Evolutionary conservation across 2,329 filamentous ascomycete genomes (phyloP).

Genomic region (Esteya vermicola): DNA sequence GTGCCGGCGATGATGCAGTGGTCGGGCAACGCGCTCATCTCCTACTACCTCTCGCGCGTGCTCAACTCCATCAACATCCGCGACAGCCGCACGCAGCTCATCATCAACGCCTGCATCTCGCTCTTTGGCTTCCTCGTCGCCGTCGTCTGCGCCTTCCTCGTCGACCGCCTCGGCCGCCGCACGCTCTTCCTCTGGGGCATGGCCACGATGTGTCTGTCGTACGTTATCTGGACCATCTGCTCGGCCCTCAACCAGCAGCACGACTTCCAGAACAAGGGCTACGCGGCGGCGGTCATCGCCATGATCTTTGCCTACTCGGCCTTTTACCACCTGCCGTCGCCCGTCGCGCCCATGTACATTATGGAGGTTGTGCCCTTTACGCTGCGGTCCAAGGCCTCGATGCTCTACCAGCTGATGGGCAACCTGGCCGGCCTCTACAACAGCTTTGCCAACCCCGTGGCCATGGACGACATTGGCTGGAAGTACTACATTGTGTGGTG

Average conservation of each 20-base stretch:
- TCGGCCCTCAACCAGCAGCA: not conserved
- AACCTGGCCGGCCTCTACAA: slow-evolving; percentile 19
- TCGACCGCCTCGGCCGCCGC: slow-evolving; percentile 19
- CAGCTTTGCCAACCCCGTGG: slow-evolving; percentile 26
- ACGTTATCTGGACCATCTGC: slow-evolving; percentile 23
- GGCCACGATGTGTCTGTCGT: slow-evolving; percentile 20
- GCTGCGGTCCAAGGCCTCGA: slow-evolving; percentile 19
- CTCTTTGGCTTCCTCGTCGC: slow-evolving; percentile 2
- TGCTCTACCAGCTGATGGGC: slow-evolving; percentile 13
- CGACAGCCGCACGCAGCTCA: slow-evolving; percentile 1
- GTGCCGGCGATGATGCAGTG: slow-evolving; percentile 9
- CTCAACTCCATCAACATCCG: slow-evolving; percentile 6
- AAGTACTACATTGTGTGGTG: slow-evolving; percentile 25
- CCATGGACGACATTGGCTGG: slow-evolving; percentile 19
- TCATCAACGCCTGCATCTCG: slow-evolving; percentile 4
- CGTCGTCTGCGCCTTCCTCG: slow-evolving; percentile 18
- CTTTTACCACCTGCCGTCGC: slow-evolving; percentile 21
- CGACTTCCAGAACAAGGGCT: slow-evolving; percentile 15
- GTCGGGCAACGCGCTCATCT: slow-evolving; percentile 10
- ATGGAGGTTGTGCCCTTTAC: slow-evolving; percentile 28
- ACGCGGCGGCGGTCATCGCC: slow-evolving; percentile 18
- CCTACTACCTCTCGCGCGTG: slow-evolving; percentile 7
- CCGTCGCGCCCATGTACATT: slow-evolving; percentile 26
- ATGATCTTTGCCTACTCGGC: slow-evolving; percentile 24
- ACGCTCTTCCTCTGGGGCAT: slow-evolving; percentile 23